Conservation (phyloP, 1,284 basidiomycete genomes). For the Bjerkandera adusta region DNA sequence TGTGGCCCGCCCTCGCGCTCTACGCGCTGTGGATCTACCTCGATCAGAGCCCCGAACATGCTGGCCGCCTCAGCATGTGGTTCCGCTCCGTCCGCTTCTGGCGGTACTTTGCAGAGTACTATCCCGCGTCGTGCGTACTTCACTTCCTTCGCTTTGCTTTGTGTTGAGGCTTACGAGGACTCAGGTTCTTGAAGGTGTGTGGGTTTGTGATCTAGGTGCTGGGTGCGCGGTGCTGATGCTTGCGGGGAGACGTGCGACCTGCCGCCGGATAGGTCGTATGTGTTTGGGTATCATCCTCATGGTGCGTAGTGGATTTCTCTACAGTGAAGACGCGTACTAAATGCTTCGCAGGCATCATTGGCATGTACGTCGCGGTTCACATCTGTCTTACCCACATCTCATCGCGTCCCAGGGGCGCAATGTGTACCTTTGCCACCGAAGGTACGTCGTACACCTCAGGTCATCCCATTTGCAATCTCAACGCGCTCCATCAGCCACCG, state of each 20-base stretch:
- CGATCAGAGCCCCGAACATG: slow-evolving; percentile 77
- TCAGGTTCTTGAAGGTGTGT: slow-evolving; percentile 59
- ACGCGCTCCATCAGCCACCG: slow-evolving; percentile 65
- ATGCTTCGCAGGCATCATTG: slow-evolving; percentile 70
- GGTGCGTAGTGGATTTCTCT: slow-evolving; percentile 45
- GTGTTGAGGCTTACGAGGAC: slow-evolving; percentile 7
- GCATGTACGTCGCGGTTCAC: slow-evolving; percentile 78
- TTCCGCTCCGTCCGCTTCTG: slow-evolving; percentile 73
- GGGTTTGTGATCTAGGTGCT: not conserved
- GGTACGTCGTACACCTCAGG: slow-evolving; percentile 39
- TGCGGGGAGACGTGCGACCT: slow-evolving; percentile 77
- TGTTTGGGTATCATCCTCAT: slow-evolving; percentile 98
- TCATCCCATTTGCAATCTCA: slow-evolving; percentile 2
- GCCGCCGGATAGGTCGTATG: slow-evolving; percentile 87
- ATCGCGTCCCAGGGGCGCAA: slow-evolving; percentile 87
- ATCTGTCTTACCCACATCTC: too few species aligned
- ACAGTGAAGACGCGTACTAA: slow-evolving; percentile 2
- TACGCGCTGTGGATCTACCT: slow-evolving; percentile 85
- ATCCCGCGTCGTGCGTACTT: slow-evolving; percentile 79
- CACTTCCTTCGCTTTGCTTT: slow-evolving; percentile 1
- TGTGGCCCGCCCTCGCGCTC: slow-evolving; percentile 85
- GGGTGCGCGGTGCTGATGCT: not conserved
- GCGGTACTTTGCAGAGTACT: slow-evolving; percentile 90
- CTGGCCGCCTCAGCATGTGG: slow-evolving; percentile 80
- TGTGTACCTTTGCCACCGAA: slow-evolving; percentile 94